These are phyloP conservation scores for Combretum micranthum DNA, from an alignment of 345 rosid genomes.

Conservation along the genomic window DNA sequence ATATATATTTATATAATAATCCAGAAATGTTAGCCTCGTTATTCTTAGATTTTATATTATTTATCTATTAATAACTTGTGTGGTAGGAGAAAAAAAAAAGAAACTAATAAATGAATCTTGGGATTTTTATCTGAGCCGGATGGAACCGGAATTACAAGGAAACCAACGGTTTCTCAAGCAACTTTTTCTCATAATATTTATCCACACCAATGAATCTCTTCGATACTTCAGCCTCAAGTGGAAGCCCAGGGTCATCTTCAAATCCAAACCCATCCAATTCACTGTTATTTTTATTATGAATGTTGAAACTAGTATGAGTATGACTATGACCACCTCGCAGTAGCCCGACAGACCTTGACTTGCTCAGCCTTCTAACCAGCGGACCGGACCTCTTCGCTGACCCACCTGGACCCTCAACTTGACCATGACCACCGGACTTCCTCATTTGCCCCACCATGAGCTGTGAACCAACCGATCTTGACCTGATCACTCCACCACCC, in stretches of 20 bases:
- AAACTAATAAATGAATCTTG: too few species aligned
- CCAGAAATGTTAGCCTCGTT: too few species aligned
- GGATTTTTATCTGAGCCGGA: too few species aligned
- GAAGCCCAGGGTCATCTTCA: conserved; percentile 1
- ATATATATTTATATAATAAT: too few species aligned
- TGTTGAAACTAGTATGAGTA: too few species aligned
- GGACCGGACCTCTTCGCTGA: conserved; percentile 24
- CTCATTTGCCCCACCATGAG: conserved; percentile 15
- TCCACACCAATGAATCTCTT: conserved; percentile 22
- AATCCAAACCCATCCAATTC: background rate
- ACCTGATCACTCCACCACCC: conserved; percentile 15
- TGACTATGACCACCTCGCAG: conserved; percentile 20
- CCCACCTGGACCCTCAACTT: conserved; percentile 15
- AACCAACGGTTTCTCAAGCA: conserved; percentile 8
- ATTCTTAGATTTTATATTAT: too few species aligned
- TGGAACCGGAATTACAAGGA: background rate
- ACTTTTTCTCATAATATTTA: conserved; percentile 2
- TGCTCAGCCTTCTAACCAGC: conserved; percentile 35
- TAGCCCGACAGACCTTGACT: conserved; percentile 70
- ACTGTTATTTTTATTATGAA: conserved; percentile 4
- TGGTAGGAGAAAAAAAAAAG: too few species aligned
- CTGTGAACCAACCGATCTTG: conserved; percentile 56
- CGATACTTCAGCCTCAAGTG: background rate
- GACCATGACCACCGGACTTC: conserved; percentile 12
- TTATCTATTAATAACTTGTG: too few species aligned